phyloP scores from a whole-genome alignment of 1,284 basidiomycete species.

The Rhodotorula sp. region DNA sequence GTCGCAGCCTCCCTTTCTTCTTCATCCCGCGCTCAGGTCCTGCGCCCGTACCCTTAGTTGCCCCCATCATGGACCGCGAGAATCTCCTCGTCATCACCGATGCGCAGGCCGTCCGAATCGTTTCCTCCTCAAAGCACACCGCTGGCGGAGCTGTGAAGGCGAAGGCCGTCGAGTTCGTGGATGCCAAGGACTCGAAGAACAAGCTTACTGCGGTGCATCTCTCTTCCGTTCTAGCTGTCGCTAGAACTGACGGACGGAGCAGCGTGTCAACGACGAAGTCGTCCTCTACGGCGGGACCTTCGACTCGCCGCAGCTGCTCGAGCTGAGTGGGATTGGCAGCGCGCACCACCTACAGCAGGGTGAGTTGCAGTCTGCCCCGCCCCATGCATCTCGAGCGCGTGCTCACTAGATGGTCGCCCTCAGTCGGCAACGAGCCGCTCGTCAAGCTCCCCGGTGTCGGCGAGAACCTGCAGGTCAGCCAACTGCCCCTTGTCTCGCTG shows the following conservation, averaged over 20 bases:
- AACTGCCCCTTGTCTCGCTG: no score
- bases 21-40: slow-evolving; percentile 43
- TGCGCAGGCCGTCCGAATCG: slow-evolving; percentile 63
- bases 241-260: slow-evolving; percentile 42
- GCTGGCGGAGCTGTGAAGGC: slow-evolving; percentile 60
- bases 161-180: slow-evolving; percentile 36
- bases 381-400: slow-evolving; percentile 50
- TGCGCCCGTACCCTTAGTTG: slow-evolving; percentile 54
- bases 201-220: background rate
- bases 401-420: slow-evolving; percentile 45
- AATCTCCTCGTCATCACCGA: slow-evolving; percentile 66
- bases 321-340: slow-evolving; percentile 71
- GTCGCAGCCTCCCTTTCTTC: slow-evolving; percentile 44
- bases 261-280: slow-evolving; percentile 60
- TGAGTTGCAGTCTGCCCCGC: slow-evolving; percentile 50
- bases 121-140: slow-evolving; percentile 41
- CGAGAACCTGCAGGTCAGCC: slow-evolving; percentile 52
- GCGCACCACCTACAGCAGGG: background rate
- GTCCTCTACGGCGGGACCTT: slow-evolving; percentile 60
- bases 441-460: slow-evolving; percentile 63
- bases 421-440: slow-evolving; percentile 57
- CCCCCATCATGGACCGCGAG: slow-evolving; percentile 54
- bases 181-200: background rate
- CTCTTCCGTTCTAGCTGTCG: no score
- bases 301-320: slow-evolving; percentile 58